Conservation (phyloP, 139 green algal genomes). For the Coccomyxa sp. region DNA sequence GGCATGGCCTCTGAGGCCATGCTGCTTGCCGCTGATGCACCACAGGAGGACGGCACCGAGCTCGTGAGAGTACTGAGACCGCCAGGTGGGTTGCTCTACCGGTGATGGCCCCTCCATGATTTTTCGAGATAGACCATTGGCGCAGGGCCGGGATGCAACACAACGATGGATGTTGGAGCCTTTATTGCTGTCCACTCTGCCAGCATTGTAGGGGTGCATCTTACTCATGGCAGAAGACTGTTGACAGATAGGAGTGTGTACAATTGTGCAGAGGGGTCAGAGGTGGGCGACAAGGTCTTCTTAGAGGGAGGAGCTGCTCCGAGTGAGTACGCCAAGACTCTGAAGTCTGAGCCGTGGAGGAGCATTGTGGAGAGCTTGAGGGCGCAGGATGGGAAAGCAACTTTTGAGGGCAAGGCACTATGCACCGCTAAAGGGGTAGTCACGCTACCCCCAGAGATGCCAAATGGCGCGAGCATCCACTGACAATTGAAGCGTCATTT, state of each 20-base stretch:
- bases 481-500: no score
- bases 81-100: conserved; percentile 7
- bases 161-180: no score
- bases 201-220: no score
- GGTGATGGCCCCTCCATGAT: no score
- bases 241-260: no score
- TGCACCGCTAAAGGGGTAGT: conserved; percentile 25
- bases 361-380: conserved; percentile 22
- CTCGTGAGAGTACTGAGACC: conserved; percentile 33
- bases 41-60: background rate
- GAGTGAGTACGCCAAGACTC: conserved; percentile 21
- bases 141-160: no score
- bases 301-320: conserved; percentile 22
- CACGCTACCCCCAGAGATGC: conserved; percentile 28
- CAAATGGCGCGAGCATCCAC: conserved; percentile 27
- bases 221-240: no score
- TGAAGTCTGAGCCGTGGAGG: conserved; percentile 45
- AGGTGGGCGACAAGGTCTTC: conserved; percentile 33
- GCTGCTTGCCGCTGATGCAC: conserved; percentile 28
- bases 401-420: conserved; percentile 27
- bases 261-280: conserved; percentile 23
- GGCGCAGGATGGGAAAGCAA: conserved; percentile 20
- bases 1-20: conserved; percentile 24
- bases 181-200: no score
- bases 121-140: no score